These are phyloP conservation scores for Kodamaea fungicola DNA, from an alignment of 1,139 yeast species.

Conservation along the genomic window DNA sequence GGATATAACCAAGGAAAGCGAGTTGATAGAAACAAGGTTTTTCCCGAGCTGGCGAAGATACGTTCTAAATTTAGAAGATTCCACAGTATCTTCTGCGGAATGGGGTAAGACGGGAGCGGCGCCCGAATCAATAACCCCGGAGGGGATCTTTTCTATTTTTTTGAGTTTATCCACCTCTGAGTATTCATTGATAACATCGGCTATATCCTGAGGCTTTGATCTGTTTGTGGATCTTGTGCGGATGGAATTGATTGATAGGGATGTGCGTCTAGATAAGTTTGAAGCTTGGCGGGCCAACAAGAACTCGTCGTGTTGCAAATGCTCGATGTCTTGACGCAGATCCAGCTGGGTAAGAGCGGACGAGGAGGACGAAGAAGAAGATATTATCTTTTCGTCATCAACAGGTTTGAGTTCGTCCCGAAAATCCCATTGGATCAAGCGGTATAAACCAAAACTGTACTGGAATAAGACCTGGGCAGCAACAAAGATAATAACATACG, in stretches of 20 bases:
- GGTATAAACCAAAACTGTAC: conserved; percentile 74
- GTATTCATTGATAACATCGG: conserved; percentile 60
- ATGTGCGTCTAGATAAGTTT: conserved; percentile 8
- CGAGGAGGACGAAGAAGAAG: not conserved
- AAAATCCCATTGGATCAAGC: conserved; percentile 71
- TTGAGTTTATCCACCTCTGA: conserved; percentile 45
- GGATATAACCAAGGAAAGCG: conserved; percentile 60
- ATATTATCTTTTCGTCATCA: conserved; percentile 2
- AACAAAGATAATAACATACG: conserved; percentile 77
- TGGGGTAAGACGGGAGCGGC: conserved; percentile 12
- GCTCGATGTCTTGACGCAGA: conserved; percentile 1
- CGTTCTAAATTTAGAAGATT: conserved; percentile 6
- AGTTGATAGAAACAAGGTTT: conserved; percentile 69
- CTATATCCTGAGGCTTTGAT: conserved; percentile 48
- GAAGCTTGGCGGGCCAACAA: conserved; percentile 7
- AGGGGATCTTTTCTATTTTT: conserved; percentile 18
- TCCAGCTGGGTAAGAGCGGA: not conserved
- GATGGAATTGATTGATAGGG: conserved; percentile 5
- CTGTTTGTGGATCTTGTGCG: conserved; percentile 32
- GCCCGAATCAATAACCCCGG: conserved; percentile 11
- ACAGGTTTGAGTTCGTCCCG: conserved; percentile 24
- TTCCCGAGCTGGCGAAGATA: conserved; percentile 23
- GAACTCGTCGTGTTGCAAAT: conserved; percentile 8
- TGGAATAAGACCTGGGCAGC: conserved; percentile 68
- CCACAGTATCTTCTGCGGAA: conserved; percentile 2